phyloP scores from a whole-genome alignment of 2,329 filamentous ascomycete species.

The Colletotrichum tanaceti region DNA sequence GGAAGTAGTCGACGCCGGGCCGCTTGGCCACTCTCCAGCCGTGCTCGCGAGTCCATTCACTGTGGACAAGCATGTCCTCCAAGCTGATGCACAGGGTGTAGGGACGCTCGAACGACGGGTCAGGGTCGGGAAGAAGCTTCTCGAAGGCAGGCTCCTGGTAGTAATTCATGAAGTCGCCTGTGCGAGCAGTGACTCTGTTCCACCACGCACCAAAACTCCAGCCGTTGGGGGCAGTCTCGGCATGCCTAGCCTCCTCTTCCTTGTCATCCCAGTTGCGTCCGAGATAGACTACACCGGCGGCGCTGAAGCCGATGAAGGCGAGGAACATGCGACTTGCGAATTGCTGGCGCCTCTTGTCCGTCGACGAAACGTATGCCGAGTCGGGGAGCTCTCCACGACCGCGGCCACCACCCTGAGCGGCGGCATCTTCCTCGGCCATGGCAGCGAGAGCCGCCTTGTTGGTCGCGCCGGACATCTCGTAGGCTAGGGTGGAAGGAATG shows the following conservation, averaged over 20 bases:
- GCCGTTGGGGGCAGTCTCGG: constrained; percentile 77
- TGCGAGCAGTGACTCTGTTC: constrained; percentile 80
- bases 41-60: constrained; percentile 92
- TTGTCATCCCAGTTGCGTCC: constrained; percentile 90
- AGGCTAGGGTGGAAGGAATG: constrained; percentile 89
- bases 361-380: constrained; percentile 89
- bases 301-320: constrained; percentile 64
- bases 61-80: constrained; percentile 94
- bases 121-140: constrained; percentile 86
- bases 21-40: constrained; percentile 96
- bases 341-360: constrained; percentile 82
- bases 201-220: constrained; percentile 83
- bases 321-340: constrained; percentile 81
- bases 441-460: constrained; percentile 43
- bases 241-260: constrained; percentile 76
- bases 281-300: constrained; percentile 76
- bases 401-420: constrained; percentile 60
- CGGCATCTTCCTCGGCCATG: constrained; percentile 48
- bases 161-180: constrained; percentile 83
- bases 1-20: constrained; percentile 95
- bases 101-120: constrained; percentile 83
- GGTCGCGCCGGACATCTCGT: constrained; percentile 68
- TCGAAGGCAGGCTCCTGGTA: constrained; percentile 97
- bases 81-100: constrained; percentile 94
- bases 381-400: constrained; percentile 76